Evolutionary conservation across 140 eudicot species (phyloP).

Genomic region (Anethum foeniculum): DNA sequence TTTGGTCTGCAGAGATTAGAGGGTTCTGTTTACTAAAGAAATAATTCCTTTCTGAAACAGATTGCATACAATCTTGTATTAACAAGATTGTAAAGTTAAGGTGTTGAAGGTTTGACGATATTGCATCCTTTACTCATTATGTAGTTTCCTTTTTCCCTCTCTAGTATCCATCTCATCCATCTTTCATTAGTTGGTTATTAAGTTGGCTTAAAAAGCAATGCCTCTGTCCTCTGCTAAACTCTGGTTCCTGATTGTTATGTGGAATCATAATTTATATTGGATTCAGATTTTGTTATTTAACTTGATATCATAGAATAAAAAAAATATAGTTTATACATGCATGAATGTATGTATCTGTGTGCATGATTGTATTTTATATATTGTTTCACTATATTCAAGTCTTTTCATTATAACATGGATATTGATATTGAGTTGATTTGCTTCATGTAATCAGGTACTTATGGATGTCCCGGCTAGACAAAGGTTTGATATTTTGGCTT

Average conservation of each 20-base stretch:
- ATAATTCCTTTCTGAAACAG: background rate
- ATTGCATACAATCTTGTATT: background rate
- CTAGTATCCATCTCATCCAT: background rate
- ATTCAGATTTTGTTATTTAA: background rate
- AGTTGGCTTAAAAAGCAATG: background rate
- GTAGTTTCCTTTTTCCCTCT: background rate
- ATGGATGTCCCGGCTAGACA: slow-evolving; percentile 56
- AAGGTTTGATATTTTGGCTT: slow-evolving; percentile 61
- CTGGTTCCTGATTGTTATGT: background rate
- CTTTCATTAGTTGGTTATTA: background rate
- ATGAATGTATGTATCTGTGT: background rate
- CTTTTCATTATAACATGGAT: background rate
- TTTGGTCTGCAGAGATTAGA: background rate
- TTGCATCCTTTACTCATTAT: background rate
- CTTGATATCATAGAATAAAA: background rate
- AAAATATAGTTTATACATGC: background rate
- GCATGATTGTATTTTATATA: background rate
- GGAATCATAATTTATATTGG: background rate
- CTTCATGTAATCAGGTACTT: slow-evolving; percentile 48
- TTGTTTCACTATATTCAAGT: background rate
- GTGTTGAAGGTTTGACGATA: background rate
- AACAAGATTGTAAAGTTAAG: background rate
- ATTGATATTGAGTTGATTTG: background rate
- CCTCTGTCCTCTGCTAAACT: background rate
- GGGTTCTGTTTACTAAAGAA: background rate